Percentiles rank a stretch among this genome's conserved stretches.
phyloP scores from a whole-genome alignment of 257 asterid genomes.

The Solanum virginianum region DNA sequence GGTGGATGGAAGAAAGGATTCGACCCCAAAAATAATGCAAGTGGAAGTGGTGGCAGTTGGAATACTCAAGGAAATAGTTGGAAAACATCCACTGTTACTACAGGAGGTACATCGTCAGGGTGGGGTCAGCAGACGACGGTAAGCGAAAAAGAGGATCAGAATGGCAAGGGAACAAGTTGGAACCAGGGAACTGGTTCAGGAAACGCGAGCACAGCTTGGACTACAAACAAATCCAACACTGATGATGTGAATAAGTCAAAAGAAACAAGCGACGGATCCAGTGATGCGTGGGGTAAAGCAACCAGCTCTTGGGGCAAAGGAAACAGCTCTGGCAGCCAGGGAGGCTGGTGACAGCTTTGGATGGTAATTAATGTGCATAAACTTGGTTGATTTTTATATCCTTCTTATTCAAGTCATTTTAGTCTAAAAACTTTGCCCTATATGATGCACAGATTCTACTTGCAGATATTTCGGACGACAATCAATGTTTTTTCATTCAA shows the following conservation, averaged over 20 bases:
- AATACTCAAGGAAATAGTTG: not conserved
- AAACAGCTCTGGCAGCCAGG: slow-evolving; percentile 34
- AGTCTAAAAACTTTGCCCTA: no score
- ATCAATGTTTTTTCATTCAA: not conserved
- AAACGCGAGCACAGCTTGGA: not conserved
- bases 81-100: not conserved
- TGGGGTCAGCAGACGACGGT: slow-evolving; percentile 4
- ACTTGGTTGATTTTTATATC: not conserved
- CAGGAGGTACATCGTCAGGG: not conserved
- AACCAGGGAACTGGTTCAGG: slow-evolving; percentile 8
- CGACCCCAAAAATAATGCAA: slow-evolving; percentile 8
- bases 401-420: not conserved
- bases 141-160: slow-evolving; percentile 6
- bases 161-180: slow-evolving; percentile 2
- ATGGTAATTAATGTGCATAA: slow-evolving; percentile 15
- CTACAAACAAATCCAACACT: slow-evolving; percentile 4
- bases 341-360: slow-evolving; percentile 49
- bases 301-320: slow-evolving; percentile 37
- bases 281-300: slow-evolving; percentile 23
- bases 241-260: not conserved
- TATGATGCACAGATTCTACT: not conserved
- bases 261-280: slow-evolving; percentile 10
- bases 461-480: not conserved
- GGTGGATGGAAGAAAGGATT: slow-evolving; percentile 16
- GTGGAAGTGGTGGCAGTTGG: slow-evolving; percentile 15